Base-by-base conservation (phyloP, 2,329 filamentous ascomycete genomes). In the Cordyceps javanica region DNA sequence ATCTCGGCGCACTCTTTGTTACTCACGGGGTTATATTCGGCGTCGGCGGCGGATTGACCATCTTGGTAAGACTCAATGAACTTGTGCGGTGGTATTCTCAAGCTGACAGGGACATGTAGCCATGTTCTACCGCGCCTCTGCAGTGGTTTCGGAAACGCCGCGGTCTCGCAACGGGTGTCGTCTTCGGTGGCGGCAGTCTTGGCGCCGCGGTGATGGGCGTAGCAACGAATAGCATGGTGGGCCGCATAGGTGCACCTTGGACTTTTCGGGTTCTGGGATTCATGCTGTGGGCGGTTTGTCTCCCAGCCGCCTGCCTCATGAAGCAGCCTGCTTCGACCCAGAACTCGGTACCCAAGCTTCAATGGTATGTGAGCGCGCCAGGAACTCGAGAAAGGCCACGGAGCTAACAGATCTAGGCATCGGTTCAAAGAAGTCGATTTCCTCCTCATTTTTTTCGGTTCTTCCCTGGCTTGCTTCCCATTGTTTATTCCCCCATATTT, bases 401-500 rank as follows among this genome's bases (percentile, higher is more conserved):
- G 14, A n/a, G n/a, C 46, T 41, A 11, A 59, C 32, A 32, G n/a
- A 19, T 4, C 8, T 6, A 67, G 66, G 66, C 57, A 62, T 26
- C 66, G 66, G 32, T 67, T 63, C 54, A 61, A 57, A 30, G 61
- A 67, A 13, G 42, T 58, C 23, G 59, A 65, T 2, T 68, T 68
- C 25, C 54, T 65, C 19, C 21, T 67, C 14, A 59, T 68, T 1
- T 39, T 68, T 11, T 36, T 62, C 13, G 66, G 65, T 6, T 64
- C 63, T 0, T 58, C 63, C 9, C 44, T 67, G 5, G 58, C 61
- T 11, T 67, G 64, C 32, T 67, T 68, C 49, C 64, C 66, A 2
- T 57, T 68, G 7, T 67, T 67, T 42, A 62, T 68, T 6, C 66
- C 66, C 6, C 63, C 66, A 1, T 68, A 68, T 61, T 68, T 68